Conservation (phyloP, 345 rosid species). For the Eutrema yunnanense region DNA sequence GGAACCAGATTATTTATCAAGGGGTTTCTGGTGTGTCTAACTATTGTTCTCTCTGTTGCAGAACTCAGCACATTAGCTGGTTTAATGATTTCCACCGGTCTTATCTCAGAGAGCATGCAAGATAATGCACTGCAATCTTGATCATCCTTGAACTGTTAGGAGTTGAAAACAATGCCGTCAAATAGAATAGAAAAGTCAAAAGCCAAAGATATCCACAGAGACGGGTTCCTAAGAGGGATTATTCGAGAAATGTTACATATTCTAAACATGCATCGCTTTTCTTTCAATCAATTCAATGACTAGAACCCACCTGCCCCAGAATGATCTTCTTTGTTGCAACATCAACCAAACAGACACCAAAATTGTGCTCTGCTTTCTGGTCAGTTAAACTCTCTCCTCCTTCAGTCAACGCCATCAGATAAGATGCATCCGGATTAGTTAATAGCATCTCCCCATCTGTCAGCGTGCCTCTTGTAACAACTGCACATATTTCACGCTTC, state of each 20-base stretch:
- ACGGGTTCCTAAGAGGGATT: background rate
- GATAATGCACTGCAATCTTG: constrained; percentile 70
- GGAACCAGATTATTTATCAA: constrained; percentile 81
- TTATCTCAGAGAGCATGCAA: constrained; percentile 72
- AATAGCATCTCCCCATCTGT: constrained; percentile 85
- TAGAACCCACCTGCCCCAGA: constrained; percentile 69
- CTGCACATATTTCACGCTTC: constrained; percentile 92
- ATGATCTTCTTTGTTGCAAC: constrained; percentile 79
- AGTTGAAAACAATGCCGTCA: constrained; percentile 2
- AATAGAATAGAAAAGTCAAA: constrained; percentile 3
- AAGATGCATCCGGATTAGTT: constrained; percentile 88
- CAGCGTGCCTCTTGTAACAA: constrained; percentile 88
- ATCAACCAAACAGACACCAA: constrained; percentile 88
- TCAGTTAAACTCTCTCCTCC: constrained; percentile 26
- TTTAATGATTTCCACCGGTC: constrained; percentile 93
- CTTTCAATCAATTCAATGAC: constrained; percentile 4
- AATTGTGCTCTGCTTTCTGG: constrained; percentile 37
- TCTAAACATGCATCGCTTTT: background rate
- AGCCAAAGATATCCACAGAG: background rate
- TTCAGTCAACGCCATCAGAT: constrained; percentile 81
- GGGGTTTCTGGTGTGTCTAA: constrained; percentile 83
- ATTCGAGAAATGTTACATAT: background rate
- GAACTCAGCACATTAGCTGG: constrained; percentile 64
- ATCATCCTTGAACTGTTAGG: constrained; percentile 75
- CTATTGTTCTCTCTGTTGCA: constrained; percentile 67